Evolutionary conservation across 352 stramenopile species (phyloP).

Genomic region (Aphanomyces cochlioides): DNA sequence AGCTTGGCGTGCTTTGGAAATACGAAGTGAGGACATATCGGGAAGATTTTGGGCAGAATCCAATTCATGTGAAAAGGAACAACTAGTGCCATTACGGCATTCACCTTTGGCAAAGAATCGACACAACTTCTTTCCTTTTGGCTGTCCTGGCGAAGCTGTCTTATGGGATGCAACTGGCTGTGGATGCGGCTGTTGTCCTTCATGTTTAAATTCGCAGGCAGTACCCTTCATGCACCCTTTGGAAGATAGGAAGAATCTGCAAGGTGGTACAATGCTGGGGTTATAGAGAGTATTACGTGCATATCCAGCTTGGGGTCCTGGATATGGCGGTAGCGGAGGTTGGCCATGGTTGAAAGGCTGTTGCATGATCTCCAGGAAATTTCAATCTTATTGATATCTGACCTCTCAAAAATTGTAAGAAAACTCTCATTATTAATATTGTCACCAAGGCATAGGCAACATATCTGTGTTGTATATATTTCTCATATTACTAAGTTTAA

Average conservation of each 20-base stretch:
- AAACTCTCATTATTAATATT: too few species aligned
- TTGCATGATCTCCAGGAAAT: not conserved
- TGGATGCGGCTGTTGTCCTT: constrained; percentile 15
- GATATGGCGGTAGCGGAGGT: not conserved
- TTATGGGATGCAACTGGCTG: not conserved
- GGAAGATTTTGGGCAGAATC: constrained; percentile 31
- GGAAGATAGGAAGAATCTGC: constrained; percentile 71
- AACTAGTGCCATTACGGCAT: constrained; percentile 16
- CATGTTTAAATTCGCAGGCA: constrained; percentile 65
- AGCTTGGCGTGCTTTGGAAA: not conserved
- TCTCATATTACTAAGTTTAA: too few species aligned
- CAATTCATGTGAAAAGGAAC: constrained; percentile 20
- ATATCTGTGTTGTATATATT: too few species aligned
- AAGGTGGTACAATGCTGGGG: constrained; percentile 30
- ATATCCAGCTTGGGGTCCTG: not conserved
- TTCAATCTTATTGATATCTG: too few species aligned
- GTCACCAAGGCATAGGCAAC: too few species aligned
- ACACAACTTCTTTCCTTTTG: constrained; percentile 33
- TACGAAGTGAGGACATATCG: not conserved
- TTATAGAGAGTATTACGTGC: constrained; percentile 10
- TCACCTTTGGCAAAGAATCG: constrained; percentile 27
- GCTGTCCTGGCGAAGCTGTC: not conserved
- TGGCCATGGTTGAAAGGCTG: not conserved
- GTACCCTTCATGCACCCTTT: constrained; percentile 65
- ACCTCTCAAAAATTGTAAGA: too few species aligned